Percentiles rank a stretch among this genome's conserved stretches.
Conservation (phyloP, 1,139 yeast genomes). For the Yamadazyma jaroonii region DNA sequence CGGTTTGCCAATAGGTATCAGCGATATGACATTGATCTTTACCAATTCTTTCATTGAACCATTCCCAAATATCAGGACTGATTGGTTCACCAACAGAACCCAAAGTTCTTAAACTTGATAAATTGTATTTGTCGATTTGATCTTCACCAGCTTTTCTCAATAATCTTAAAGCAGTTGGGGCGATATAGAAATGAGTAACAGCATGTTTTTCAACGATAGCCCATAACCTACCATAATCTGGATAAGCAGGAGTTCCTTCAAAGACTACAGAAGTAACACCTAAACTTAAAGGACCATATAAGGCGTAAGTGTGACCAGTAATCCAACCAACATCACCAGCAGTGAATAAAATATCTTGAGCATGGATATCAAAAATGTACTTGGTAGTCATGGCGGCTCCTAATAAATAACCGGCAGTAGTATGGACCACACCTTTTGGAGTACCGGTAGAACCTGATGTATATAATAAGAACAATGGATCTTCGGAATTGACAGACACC, state of each 20-base stretch:
- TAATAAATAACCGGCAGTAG: constrained; percentile 89
- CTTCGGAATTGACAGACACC: constrained; percentile 84
- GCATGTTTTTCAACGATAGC: constrained; percentile 88
- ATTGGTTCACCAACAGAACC: constrained; percentile 99
- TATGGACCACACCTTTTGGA: constrained; percentile 97
- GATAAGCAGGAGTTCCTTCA: constrained; percentile 98
- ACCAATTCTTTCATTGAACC: constrained; percentile 94
- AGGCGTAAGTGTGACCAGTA: constrained; percentile 95
- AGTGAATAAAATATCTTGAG: constrained; percentile 85
- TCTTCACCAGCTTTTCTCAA: constrained; percentile 91
- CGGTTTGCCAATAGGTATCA: constrained; percentile 99
- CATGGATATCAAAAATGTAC: constrained; percentile 89
- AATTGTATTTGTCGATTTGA: constrained; percentile 81
- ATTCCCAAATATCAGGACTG: constrained; percentile 97
- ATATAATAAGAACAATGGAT: constrained; percentile 88
- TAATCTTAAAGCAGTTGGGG: constrained; percentile 95
- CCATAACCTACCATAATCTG: constrained; percentile 96
- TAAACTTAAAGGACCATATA: constrained; percentile 86
- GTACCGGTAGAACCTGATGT: constrained; percentile 98
- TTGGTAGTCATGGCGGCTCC: constrained; percentile 95
- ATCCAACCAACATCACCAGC: constrained; percentile 99
- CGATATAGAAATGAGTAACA: constrained; percentile 96
- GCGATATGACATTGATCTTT: constrained; percentile 81
- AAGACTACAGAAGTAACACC: constrained; percentile 93
- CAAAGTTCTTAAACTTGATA: constrained; percentile 85